Conservation (phyloP, 768 basidiomycete species). For the Lyophyllum semitale region DNA sequence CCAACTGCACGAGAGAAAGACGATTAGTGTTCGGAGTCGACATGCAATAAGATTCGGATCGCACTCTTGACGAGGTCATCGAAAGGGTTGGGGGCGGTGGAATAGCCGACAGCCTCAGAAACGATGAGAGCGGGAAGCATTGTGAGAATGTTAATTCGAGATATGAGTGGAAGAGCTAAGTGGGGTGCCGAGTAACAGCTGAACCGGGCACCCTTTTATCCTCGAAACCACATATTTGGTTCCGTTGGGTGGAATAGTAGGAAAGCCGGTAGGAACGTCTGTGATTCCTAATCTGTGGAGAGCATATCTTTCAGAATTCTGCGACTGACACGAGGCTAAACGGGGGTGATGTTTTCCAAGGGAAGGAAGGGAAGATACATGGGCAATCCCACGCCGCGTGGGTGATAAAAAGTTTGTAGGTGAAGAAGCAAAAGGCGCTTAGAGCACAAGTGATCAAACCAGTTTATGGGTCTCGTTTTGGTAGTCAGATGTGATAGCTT, state of each 20-base stretch:
- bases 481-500: no score
- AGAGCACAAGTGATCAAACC: no score
- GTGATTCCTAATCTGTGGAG: no score
- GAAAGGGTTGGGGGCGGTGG: background rate
- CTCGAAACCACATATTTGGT: background rate
- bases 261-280: no score
- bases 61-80: background rate
- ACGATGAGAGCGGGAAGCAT: background rate
- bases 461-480: no score
- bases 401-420: no score
- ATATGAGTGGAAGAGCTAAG: background rate
- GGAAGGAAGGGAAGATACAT: no score
- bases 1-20: background rate
- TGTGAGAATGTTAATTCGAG: background rate
- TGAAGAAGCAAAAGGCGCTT: no score
- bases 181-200: background rate
- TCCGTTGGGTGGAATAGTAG: background rate
- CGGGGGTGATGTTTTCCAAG: no score
- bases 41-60: background rate
- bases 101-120: background rate
- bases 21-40: background rate
- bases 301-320: no score
- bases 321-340: no score
- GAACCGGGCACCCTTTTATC: background rate
- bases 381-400: no score